Evolutionary conservation across 2,329 filamentous ascomycete species (phyloP).

Genomic region (Ophiocordyceps sinensis): DNA sequence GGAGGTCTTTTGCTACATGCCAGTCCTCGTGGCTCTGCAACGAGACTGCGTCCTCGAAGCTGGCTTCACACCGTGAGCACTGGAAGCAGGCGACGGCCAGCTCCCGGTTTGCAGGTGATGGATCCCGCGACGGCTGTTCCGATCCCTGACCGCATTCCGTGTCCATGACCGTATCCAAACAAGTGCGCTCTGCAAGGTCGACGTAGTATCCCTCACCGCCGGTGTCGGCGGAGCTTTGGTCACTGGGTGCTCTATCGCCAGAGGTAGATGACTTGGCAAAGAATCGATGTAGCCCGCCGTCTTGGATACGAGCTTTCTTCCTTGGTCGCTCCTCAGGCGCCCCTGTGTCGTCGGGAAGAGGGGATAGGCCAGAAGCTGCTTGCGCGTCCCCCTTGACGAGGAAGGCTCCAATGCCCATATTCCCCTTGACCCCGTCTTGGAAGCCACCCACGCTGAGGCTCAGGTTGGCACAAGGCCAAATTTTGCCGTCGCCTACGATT

Average conservation of each 20-base stretch:
- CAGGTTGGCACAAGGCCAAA: conserved; percentile 87
- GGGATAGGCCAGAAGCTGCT: conserved; percentile 25
- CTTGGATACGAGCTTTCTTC: conserved; percentile 24
- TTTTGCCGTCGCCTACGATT: conserved; percentile 59
- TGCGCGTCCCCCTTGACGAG: conserved; percentile 63
- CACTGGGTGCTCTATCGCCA: conserved; percentile 11
- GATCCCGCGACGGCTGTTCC: neutral
- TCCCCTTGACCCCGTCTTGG: conserved; percentile 72
- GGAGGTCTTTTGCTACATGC: conserved; percentile 83
- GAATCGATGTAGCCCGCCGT: conserved; percentile 40
- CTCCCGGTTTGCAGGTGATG: neutral
- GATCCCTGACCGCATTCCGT: conserved; percentile 5
- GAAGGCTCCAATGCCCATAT: conserved; percentile 75
- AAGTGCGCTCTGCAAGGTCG: neutral
- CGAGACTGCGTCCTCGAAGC: conserved; percentile 41
- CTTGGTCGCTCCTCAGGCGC: conserved; percentile 5
- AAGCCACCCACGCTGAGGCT: conserved; percentile 84
- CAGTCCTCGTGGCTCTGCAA: conserved; percentile 75
- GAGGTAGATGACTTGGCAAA: conserved; percentile 29
- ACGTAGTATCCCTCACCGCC: neutral
- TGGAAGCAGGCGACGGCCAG: conserved; percentile 22
- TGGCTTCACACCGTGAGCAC: conserved; percentile 52
- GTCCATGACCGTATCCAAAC: conserved; percentile 2
- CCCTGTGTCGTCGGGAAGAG: conserved; percentile 3
- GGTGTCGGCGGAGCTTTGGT: conserved; percentile 5